Evolutionary conservation across 768 basidiomycete species (phyloP).

Genomic region (Russula sp.): DNA sequence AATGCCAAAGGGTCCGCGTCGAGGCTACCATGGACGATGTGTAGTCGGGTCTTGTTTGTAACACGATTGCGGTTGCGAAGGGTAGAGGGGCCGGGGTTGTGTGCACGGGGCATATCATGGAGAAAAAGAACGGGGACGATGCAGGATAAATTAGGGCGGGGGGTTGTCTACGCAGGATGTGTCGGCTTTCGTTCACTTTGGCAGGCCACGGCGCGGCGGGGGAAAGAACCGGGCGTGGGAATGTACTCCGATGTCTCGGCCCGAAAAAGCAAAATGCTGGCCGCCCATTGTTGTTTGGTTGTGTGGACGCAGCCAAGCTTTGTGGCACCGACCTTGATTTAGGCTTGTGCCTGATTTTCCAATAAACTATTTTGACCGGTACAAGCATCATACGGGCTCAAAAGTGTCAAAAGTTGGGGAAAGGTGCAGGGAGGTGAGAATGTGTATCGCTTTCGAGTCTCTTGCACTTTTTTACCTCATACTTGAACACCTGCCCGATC

Average conservation of each 20-base stretch:
- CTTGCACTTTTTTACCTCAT: too few relatives aligned
- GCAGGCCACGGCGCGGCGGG: slow-evolving; percentile 24
- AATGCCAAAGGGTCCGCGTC: slow-evolving; percentile 74
- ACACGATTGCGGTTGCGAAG: slow-evolving; percentile 85
- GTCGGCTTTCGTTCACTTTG: slow-evolving; percentile 22
- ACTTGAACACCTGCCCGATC: too few relatives aligned
- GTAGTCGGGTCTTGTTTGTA: slow-evolving; percentile 88
- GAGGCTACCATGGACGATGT: slow-evolving; percentile 72
- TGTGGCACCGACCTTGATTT: slow-evolving; percentile 17
- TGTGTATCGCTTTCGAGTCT: too few relatives aligned
- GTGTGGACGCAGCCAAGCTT: slow-evolving; percentile 9
- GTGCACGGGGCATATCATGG: slow-evolving; percentile 87
- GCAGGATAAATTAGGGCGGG: slow-evolving; percentile 22
- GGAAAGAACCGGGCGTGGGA: slow-evolving; percentile 23
- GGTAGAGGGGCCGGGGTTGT: slow-evolving; percentile 66
- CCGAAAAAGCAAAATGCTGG: slow-evolving; percentile 18
- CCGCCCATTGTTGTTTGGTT: slow-evolving; percentile 19
- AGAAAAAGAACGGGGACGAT: slow-evolving; percentile 36
- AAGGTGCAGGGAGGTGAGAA: too few relatives aligned
- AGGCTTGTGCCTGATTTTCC: neutral
- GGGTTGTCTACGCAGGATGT: slow-evolving; percentile 19
- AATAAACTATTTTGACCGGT: slow-evolving; percentile 5
- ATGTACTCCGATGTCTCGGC: slow-evolving; percentile 19
- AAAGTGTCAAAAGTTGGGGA: too few relatives aligned
- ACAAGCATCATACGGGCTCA: too few relatives aligned